Percentiles rank a stretch among this genome's conserved stretches.
phyloP scores from a whole-genome alignment of 2,329 filamentous ascomycete species.

The Botrytis sinoallii region DNA sequence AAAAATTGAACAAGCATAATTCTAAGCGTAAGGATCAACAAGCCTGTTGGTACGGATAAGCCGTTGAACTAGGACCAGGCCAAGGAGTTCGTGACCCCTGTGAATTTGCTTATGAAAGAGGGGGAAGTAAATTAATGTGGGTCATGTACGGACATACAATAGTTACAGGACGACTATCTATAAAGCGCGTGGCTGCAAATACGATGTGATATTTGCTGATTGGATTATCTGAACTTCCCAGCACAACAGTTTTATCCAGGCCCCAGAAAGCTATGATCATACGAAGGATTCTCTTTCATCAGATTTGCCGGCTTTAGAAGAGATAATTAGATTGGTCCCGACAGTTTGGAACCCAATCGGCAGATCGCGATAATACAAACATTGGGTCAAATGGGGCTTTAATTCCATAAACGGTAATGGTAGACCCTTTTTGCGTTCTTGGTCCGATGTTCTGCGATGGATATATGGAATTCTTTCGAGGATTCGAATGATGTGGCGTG shows the following conservation, averaged over 20 bases:
- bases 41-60: not conserved
- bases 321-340: not conserved
- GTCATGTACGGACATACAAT: not conserved
- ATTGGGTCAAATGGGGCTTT: not conserved
- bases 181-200: not conserved
- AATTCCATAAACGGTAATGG: too few relatives aligned
- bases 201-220: not conserved
- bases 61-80: not conserved
- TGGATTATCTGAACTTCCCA: not conserved
- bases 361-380: not conserved
- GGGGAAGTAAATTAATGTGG: not conserved
- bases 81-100: not conserved
- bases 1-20: not conserved
- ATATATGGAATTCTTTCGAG: not conserved
- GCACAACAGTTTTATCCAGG: not conserved
- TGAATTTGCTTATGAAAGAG: not conserved
- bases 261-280: not conserved
- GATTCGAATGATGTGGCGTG: not conserved
- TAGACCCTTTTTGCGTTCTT: not conserved
- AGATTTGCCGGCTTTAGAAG: not conserved
- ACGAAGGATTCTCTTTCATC: not conserved
- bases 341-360: constrained; percentile 15
- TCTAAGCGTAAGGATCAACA: not conserved
- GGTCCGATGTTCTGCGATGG: not conserved
- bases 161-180: not conserved